Evolutionary conservation across 768 basidiomycete genomes (phyloP), one percentile per base, ranked within the genome.

Genomic region (Filobasidium floriforme): DNA sequence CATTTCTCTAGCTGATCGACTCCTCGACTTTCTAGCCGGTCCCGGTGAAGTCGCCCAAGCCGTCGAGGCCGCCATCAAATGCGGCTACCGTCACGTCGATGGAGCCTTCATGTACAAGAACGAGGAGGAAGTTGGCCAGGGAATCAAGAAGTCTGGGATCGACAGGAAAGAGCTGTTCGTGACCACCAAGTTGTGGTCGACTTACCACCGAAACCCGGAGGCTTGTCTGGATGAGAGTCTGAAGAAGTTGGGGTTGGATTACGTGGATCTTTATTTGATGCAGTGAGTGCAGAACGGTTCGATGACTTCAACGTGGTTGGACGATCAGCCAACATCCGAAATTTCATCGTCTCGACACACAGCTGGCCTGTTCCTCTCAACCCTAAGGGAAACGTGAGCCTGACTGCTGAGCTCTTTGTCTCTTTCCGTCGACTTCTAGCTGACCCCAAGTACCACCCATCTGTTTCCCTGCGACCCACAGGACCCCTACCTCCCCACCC

Each of bases 41-140:
- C 85, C 89, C 2, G 88, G 87, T 59, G 82, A 82, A 44, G 89
- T 90, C 65, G 84, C 85, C 70, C 79, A 84, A 46, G 90, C 90
- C 24, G 90, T 92, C 62, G 83, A 86, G 71, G 81, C 81, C 71
- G 90, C 90, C 0, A 79, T 93, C 70, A 85, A 82, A 77, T 80
- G 81, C 52, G 91, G 90, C 3, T 92, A 92, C 82, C 77, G 81
- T 14, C 82, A 83, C 69, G 77, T 85, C 44, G 82, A 83, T 72
- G 65, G 84, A 72, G 76, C 86, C 83, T 74, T 85, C 87, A 74
- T 87, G 87, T 75, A 88, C 86, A 63, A 88, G 59, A 92, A 91
- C 74, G 89, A 92, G 78, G 80, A 81, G 41, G 89, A 90, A 78
- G 92, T 93, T 52, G 91, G 90, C 18, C 73, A 85, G 63, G 91